Percentiles rank a stretch among this genome's conserved stretches.
Conservation (phyloP, 495 filamentous ascomycete species). For the Lentithecium fluviatile region DNA sequence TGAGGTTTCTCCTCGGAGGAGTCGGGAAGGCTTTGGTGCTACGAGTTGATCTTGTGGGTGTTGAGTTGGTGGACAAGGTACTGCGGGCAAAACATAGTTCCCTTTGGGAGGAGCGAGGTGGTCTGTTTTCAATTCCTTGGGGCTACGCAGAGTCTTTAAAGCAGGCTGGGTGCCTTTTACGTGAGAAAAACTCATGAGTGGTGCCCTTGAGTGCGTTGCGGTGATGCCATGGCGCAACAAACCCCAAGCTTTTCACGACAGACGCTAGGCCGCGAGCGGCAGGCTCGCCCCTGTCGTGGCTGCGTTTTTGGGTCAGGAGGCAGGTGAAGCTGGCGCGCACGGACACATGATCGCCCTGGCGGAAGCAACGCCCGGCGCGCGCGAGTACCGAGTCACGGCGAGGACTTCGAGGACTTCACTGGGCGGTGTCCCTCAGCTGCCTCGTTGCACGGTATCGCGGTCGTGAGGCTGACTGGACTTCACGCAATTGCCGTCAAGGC, state of each 20-base stretch:
- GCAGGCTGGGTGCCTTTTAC: constrained; percentile 3
- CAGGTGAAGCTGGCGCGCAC: constrained; percentile 6
- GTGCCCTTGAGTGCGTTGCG: neutral
- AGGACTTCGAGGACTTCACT: no score
- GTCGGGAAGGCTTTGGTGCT: neutral
- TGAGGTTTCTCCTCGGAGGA: neutral
- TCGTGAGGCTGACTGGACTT: neutral
- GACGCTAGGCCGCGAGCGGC: neutral
- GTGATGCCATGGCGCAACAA: constrained; percentile 18
- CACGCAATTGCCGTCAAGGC: neutral
- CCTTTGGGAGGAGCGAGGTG: neutral
- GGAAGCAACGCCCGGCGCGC: neutral
- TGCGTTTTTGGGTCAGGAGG: constrained; percentile 25
- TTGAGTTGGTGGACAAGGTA: constrained; percentile 15
- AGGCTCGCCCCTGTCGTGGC: constrained; percentile 1
- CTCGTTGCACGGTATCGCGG: no score
- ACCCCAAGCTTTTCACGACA: constrained; percentile 10
- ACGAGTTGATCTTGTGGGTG: constrained; percentile 27
- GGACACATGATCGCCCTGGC: neutral
- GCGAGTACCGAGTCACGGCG: no score
- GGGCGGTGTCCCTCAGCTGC: no score
- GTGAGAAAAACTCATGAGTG: constrained; percentile 31
- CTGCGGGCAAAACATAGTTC: constrained; percentile 23
- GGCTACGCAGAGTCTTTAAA: constrained; percentile 1
- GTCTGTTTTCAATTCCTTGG: neutral